These are phyloP conservation scores for Scedosporium apiospermum DNA, from an alignment of 2,329 filamentous ascomycete species.

Conservation along the genomic window DNA sequence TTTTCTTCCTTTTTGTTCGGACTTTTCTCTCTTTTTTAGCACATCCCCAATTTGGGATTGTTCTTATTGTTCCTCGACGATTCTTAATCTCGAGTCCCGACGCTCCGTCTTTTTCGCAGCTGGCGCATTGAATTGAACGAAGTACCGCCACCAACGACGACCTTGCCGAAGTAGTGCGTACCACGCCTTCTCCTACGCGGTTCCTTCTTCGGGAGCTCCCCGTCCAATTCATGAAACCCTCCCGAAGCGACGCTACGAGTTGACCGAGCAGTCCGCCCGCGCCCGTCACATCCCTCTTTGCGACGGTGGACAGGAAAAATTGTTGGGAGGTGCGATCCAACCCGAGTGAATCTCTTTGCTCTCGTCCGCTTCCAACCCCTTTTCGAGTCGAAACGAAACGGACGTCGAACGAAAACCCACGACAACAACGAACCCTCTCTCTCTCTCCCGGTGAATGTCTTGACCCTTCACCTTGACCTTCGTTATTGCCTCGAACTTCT, in stretches of 20 bases:
- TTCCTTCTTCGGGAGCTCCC: slow-evolving; percentile 5
- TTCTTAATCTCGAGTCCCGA: not conserved
- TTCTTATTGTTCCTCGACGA: not conserved
- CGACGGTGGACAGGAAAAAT: not conserved
- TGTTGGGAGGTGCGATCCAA: not conserved
- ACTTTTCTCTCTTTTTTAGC: slow-evolving; percentile 7
- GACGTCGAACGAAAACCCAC: not conserved
- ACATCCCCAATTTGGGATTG: not conserved
- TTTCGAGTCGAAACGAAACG: not conserved
- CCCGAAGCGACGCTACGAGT: not conserved
- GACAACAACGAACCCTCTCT: not conserved
- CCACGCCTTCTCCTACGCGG: not conserved
- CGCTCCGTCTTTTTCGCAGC: not conserved
- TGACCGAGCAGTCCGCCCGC: not conserved
- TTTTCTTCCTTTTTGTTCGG: not conserved
- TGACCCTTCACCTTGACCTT: no score
- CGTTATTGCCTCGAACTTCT: not conserved
- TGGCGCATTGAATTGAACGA: not conserved
- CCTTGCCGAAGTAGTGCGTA: not conserved
- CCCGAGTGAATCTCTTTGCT: not conserved
- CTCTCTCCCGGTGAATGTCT: not conserved
- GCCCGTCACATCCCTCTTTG: not conserved
- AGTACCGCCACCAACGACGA: not conserved
- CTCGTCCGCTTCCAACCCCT: not conserved
- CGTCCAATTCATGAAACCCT: not conserved